Evolutionary conservation across 2,329 filamentous ascomycete genomes (phyloP), one percentile per base, ranked within the genome.

Genomic region (Tetracladium maxilliforme): DNA sequence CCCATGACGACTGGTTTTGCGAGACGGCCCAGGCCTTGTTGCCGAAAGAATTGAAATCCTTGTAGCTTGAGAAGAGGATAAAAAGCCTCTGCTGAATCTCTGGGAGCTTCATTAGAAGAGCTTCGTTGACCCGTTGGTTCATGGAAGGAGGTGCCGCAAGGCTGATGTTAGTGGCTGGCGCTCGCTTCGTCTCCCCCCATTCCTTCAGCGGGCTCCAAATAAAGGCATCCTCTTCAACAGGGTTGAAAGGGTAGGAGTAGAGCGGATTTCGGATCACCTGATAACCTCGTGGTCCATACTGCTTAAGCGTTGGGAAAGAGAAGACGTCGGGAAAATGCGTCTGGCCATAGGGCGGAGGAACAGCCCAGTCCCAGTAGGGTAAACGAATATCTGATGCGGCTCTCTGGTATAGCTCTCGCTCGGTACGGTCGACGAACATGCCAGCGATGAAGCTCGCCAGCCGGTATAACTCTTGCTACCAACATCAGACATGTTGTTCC

Each of bases 41-140:
- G 38, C 73, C 72, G 41, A 83, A 80, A 10, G 64, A 56, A 10
- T 67, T 66, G 41, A 73, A 81, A 35, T 80, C 65, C 22, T 64
- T 56, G 42, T 79, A 81, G 30, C 64, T 69, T 7, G 72, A 69
- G 33, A 79, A 67, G 2, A 83, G 54, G 25, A 69, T 72, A 38
- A 72, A 76, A 3, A 84, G 54, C 9, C 80, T 62, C 33, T 70
- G 58, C 39, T 71, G 64, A 19, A 73, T 58, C 10, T 60, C 60
- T 3, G 54, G 45, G 5, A 68, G 54, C 32, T 62, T 65, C 14
- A 54, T 55, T 32, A 67, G 55, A 10, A 75, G 43, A 10, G 61
- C 54, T 9, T 52, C 39, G 9, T 59, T 64, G 16, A 76, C 60
- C 12, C 59, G 47, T 4, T 62, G 51, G 34, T 79, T 70, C 37